Evolutionary conservation across 73 alveolate genomes (phyloP).

Genomic region (Paramecium pentaurelia): DNA sequence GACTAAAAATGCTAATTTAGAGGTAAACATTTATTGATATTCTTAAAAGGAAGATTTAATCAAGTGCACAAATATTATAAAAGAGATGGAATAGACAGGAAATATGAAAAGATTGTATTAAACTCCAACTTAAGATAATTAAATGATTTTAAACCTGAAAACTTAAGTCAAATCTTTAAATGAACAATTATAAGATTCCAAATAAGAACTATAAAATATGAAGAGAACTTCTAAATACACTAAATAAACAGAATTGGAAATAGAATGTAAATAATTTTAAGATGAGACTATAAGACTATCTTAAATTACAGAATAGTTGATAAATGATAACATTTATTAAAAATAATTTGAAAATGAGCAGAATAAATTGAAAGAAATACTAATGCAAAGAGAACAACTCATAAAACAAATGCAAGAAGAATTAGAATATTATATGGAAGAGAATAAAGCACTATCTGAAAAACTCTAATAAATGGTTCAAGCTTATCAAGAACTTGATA

Average conservation of each 20-base stretch:
- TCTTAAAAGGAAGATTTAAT: background rate
- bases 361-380: background rate
- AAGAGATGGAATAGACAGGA: conserved; percentile 14
- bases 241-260: background rate
- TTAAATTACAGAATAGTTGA: background rate
- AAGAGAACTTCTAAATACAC: background rate
- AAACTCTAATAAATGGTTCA: background rate
- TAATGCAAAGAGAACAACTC: background rate
- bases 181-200: background rate
- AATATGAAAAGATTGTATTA: background rate
- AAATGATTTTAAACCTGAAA: background rate
- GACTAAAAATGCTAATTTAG: conserved; percentile 15
- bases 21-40: background rate
- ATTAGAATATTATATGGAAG: background rate
- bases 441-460: background rate
- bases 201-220: background rate
- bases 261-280: background rate
- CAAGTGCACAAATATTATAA: background rate
- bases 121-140: background rate
- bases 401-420: background rate
- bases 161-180: background rate
- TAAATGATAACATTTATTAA: background rate
- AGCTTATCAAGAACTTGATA: conserved; percentile 1
- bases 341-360: background rate
- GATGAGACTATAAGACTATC: background rate